Percentiles rank a stretch among this genome's conserved stretches.
These are phyloP conservation scores for Alternaria sp. DNA, from an alignment of 2,329 filamentous ascomycete genomes.

Conservation along the genomic window DNA sequence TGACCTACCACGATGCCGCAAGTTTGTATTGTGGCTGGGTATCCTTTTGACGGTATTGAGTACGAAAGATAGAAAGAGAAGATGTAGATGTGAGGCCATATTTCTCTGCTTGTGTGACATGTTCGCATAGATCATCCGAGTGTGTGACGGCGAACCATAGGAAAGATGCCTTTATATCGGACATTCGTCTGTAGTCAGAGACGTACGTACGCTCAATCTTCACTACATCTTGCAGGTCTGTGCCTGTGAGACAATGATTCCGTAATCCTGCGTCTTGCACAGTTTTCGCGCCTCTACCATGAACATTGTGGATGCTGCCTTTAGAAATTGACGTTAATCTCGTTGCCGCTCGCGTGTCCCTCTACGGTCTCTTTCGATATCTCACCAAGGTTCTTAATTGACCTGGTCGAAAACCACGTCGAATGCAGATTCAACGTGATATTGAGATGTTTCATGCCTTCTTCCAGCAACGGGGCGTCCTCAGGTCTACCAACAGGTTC, in stretches of 20 bases:
- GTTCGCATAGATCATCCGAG: no score
- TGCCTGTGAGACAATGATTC: no score
- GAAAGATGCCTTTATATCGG: no score
- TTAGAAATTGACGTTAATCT: conserved; percentile 50
- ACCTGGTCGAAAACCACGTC: conserved; percentile 62
- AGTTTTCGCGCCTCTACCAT: no score
- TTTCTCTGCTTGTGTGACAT: no score
- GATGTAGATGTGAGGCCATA: no score
- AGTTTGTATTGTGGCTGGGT: no score
- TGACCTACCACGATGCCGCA: not conserved
- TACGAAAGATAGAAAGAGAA: no score
- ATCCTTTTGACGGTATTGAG: no score
- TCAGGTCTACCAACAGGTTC: conserved; percentile 57
- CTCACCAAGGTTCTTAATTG: conserved; percentile 57
- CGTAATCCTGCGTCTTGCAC: not conserved
- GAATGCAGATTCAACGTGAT: conserved; percentile 63
- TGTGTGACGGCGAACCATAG: not conserved
- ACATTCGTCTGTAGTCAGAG: not conserved
- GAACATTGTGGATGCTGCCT: not conserved
- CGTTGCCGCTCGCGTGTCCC: conserved; percentile 53
- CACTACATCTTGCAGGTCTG: no score
- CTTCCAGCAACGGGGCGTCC: conserved; percentile 55
- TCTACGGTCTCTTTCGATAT: conserved; percentile 60
- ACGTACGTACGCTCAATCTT: not conserved
- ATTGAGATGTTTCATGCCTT: conserved; percentile 59